These are phyloP conservation scores for Hebeloma cylindrosporum DNA, from an alignment of 768 basidiomycete species.

Conservation along the genomic window DNA sequence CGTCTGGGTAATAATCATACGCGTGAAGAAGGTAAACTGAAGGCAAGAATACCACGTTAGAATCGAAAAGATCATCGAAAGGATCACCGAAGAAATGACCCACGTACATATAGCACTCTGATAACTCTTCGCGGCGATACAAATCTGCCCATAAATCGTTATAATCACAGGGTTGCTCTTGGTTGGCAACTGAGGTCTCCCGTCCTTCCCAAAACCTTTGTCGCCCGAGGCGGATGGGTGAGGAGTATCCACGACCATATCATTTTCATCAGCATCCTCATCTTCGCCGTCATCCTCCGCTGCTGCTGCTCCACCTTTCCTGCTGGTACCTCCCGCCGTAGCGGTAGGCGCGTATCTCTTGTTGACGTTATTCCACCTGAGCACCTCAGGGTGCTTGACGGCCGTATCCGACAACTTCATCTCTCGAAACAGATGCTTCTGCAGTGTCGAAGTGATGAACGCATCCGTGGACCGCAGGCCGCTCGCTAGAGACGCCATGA, in stretches of 20 bases:
- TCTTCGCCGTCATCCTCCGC: conserved; percentile 39
- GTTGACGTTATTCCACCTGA: conserved; percentile 61
- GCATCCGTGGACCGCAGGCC: conserved; percentile 71
- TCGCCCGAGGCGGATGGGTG: conserved; percentile 14
- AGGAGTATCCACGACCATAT: conserved; percentile 26
- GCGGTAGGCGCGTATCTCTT: conserved; percentile 56
- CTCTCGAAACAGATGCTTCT: conserved; percentile 84
- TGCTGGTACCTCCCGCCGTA: too few species aligned
- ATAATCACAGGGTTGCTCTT: conserved; percentile 72
- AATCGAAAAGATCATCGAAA: conserved; percentile 1
- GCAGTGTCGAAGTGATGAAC: conserved; percentile 75
- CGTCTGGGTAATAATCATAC: conserved; percentile 78
- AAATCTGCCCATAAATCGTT: conserved; percentile 79
- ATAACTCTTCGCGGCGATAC: conserved; percentile 82
- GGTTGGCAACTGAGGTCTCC: conserved; percentile 49
- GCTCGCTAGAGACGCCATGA: conserved; percentile 70
- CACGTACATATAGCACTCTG: conserved; percentile 87
- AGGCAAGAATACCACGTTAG: not conserved
- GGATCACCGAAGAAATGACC: not conserved
- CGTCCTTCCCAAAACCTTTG: conserved; percentile 9
- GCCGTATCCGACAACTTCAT: conserved; percentile 68
- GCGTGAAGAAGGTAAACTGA: conserved; percentile 88
- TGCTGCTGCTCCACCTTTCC: conserved; percentile 37
- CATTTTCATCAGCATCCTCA: conserved; percentile 34
- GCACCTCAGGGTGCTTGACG: conserved; percentile 55